Evolutionary conservation across 805 yeast species (phyloP), one percentile per base, ranked within the genome.

Genomic region (Middelhovenomyces tepae): DNA sequence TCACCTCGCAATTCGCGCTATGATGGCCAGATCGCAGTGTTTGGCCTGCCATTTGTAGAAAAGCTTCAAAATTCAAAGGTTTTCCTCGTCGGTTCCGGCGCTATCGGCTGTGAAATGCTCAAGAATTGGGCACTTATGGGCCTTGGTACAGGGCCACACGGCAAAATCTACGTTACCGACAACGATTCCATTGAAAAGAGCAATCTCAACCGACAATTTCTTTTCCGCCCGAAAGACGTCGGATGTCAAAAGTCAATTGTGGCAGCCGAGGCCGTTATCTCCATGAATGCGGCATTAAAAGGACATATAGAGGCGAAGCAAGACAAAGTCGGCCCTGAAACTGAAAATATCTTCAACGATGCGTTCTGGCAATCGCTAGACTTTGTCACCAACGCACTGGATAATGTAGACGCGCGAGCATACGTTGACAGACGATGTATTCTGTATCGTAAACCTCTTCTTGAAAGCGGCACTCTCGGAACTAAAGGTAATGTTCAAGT

Each of bases 401-500:
- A 91, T 62, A 91, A 91, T 49, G 89, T 91, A 35, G 99, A 91
- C 45, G 98, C 98, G 15, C 79, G 99, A 67, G 82, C 95, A 10
- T 91, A 91, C 53, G 95, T 91, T 39, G 99, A 91, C 58, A 79
- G 95, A 56, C 83, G 95, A 53, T 91, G 98, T 66, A 85, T 91
- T 28, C 86, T 86, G 56, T 91, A 71, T 72, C 73, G 75, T 51
- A 87, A 86, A 60, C 84, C 98, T 14, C 69, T 91, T 47, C 69
- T 91, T 41, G 99, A 91, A 64, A 81, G 94, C 7, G 99, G 99
- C 40, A 91, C 99, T 25, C 71, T 91, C 48, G 99, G 99, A 45
- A 89, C 98, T 14, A 91, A 91, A 64, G 97, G 98, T 59, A 91
- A 91, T 57, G 89, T 95, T 14, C 99, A 91, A 66, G 96, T 91